Conservation (phyloP, 176 grass and related monocot species). For the Zoysia pacifica region DNA sequence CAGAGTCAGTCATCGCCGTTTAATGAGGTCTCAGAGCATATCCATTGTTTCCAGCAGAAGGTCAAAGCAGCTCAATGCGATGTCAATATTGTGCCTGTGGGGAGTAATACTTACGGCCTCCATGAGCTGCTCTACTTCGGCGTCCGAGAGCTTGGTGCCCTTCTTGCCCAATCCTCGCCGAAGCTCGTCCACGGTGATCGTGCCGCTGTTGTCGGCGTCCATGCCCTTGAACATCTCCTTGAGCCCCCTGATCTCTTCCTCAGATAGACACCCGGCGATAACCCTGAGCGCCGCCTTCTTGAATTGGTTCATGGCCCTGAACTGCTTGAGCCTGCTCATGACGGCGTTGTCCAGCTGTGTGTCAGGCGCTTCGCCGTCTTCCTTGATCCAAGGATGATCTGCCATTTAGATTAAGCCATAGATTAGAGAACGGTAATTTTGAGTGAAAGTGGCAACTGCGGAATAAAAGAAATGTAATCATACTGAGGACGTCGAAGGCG, state of each 20-base stretch:
- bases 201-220: slow-evolving; percentile 80
- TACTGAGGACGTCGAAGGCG: slow-evolving; percentile 80
- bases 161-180: slow-evolving; percentile 65
- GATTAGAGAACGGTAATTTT: not conserved
- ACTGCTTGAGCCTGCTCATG: slow-evolving; percentile 80
- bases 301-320: slow-evolving; percentile 94
- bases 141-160: slow-evolving; percentile 73
- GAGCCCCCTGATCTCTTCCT: slow-evolving; percentile 83
- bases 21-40: not conserved
- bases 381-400: slow-evolving; percentile 95
- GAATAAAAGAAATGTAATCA: not conserved
- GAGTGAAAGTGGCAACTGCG: not conserved
- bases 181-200: slow-evolving; percentile 80
- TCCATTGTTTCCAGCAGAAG: too few relatives aligned
- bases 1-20: not conserved
- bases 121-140: slow-evolving; percentile 79
- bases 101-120: slow-evolving; percentile 55
- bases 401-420: not conserved
- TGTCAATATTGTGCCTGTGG: not conserved
- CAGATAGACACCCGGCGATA: slow-evolving; percentile 74
- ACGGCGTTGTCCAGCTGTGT: slow-evolving; percentile 82
- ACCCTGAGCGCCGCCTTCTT: slow-evolving; percentile 90
- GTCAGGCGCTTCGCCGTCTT: slow-evolving; percentile 85
- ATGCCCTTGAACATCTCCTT: slow-evolving; percentile 93
- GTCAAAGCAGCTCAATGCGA: not conserved